Base-by-base conservation (phyloP, 345 rosid species). In the sweet orange (Citrus sinensis) region DNA sequence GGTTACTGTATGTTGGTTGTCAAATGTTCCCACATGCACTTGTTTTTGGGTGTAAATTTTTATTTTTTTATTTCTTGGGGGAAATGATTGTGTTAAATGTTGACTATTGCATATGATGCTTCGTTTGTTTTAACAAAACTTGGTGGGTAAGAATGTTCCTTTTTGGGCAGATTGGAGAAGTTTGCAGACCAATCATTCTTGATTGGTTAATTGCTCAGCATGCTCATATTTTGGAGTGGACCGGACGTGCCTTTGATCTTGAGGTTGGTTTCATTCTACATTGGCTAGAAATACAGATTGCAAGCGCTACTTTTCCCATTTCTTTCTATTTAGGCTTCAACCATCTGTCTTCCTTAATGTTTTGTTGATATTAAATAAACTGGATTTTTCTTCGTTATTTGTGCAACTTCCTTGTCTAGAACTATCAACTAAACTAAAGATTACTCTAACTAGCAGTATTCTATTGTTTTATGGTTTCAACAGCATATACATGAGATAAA, bases 191-290 rank as follows among this genome's bases (percentile, higher is more conserved):
- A 32, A 83, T 93, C 63, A 90, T 95, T 90, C 90, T 93, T 84
- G 98, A 95, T 86, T 95, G 99, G 99, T 89, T 91, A 78, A 95
- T 95, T 78, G 89, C 95, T 75, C 97, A 92, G 87, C 98, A 95
- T 84, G 83, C 87, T 80, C 97, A 88, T 84, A 92, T 93, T 66
- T 82, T 93, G 90, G 97, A 93, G 80, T 95, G 99, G 99, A 91
- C 93, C 71, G 89, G 90, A 72, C 90, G 99, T 75, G 96, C 94
- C 68, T 88, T 91, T 82, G 97, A 95, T 82, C 89, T 93, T 86
- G 99, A 95, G 97, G 98, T 93, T 80, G 79, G 84, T 77, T 77
- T 60, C 20, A 70, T 71, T 76, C 19, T 80, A 30, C 13, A 63
- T 61, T 24, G 27, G 27, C 62, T 59, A n/a, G 62, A 59, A 59